These are phyloP conservation scores for Xylariaceae sp. DNA, from an alignment of 2,329 filamentous ascomycete genomes.

Conservation along the genomic window DNA sequence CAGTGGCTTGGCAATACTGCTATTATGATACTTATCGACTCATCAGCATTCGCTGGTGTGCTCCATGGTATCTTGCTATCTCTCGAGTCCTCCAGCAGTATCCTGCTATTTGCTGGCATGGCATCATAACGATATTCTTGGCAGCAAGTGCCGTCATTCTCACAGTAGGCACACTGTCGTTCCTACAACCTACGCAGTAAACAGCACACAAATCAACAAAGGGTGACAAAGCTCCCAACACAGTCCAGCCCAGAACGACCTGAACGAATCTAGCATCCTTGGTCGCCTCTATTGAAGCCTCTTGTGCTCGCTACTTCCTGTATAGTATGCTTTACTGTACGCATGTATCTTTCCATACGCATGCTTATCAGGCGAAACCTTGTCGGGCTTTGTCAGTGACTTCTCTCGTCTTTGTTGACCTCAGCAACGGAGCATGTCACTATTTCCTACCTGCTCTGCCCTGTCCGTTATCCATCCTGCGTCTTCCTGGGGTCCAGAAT, in stretches of 20 bases:
- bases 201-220: slow-evolving; percentile 3
- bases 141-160: slow-evolving; percentile 30
- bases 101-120: slow-evolving; percentile 33
- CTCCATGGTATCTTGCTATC: slow-evolving; percentile 16
- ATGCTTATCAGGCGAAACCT: slow-evolving; percentile 10
- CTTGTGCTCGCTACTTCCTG: slow-evolving; percentile 11
- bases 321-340: slow-evolving; percentile 15
- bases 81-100: slow-evolving; percentile 20
- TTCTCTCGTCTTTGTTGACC: not conserved
- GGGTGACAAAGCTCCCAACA: slow-evolving; percentile 9
- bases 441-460: slow-evolving; percentile 2
- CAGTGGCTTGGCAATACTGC: slow-evolving; percentile 20
- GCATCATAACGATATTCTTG: slow-evolving; percentile 32
- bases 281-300: slow-evolving; percentile 8
- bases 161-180: slow-evolving; percentile 31
- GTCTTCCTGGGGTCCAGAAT: slow-evolving; percentile 23
- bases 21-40: slow-evolving; percentile 29
- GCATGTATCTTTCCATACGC: not conserved
- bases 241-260: slow-evolving; percentile 8
- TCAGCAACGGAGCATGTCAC: slow-evolving; percentile 22
- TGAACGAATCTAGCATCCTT: slow-evolving; percentile 10
- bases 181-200: slow-evolving; percentile 11
- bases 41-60: slow-evolving; percentile 18
- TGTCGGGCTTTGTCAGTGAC: slow-evolving; percentile 22
- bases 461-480: slow-evolving; percentile 16